Evolutionary conservation across 805 yeast species (phyloP).

Genomic region (Millerozyma acaciae): DNA sequence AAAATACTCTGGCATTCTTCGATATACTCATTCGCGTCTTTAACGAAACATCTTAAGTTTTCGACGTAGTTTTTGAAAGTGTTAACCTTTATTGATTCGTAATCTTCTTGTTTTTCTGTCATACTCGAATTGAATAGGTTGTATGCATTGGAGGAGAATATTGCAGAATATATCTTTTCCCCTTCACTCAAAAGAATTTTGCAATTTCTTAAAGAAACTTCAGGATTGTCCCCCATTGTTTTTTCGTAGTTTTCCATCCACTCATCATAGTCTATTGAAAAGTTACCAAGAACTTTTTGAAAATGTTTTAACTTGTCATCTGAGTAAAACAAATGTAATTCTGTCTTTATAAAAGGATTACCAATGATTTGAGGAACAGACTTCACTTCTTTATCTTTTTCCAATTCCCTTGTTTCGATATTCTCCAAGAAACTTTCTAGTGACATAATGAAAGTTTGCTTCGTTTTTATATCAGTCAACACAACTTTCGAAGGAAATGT

Average conservation of each 20-base stretch:
- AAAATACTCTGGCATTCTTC: slow-evolving; percentile 53
- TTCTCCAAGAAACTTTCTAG: slow-evolving; percentile 28
- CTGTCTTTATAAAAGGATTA: slow-evolving; percentile 22
- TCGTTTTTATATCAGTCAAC: slow-evolving; percentile 22
- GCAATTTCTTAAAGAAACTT: slow-evolving; percentile 45
- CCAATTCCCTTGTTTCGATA: slow-evolving; percentile 4
- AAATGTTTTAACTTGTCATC: slow-evolving; percentile 49
- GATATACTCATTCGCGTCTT: slow-evolving; percentile 47
- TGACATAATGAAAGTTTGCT: slow-evolving; percentile 30
- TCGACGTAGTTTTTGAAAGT: slow-evolving; percentile 19
- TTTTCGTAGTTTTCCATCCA: slow-evolving; percentile 51
- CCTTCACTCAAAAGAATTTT: slow-evolving; percentile 51
- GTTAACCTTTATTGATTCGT: slow-evolving; percentile 11
- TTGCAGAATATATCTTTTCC: slow-evolving; percentile 42
- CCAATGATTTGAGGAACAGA: slow-evolving; percentile 2
- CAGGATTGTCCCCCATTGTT: slow-evolving; percentile 34
- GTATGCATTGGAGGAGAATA: slow-evolving; percentile 24
- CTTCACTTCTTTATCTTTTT: slow-evolving; percentile 3
- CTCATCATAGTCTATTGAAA: slow-evolving; percentile 42
- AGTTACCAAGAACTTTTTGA: slow-evolving; percentile 32
- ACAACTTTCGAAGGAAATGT: slow-evolving; percentile 56
- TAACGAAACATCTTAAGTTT: slow-evolving; percentile 40
- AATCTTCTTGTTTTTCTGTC: slow-evolving; percentile 7
- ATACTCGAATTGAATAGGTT: slow-evolving; percentile 7
- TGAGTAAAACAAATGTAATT: slow-evolving; percentile 44